phyloP scores from a whole-genome alignment of 768 basidiomycete species.

The Roridomyces roridus region DNA sequence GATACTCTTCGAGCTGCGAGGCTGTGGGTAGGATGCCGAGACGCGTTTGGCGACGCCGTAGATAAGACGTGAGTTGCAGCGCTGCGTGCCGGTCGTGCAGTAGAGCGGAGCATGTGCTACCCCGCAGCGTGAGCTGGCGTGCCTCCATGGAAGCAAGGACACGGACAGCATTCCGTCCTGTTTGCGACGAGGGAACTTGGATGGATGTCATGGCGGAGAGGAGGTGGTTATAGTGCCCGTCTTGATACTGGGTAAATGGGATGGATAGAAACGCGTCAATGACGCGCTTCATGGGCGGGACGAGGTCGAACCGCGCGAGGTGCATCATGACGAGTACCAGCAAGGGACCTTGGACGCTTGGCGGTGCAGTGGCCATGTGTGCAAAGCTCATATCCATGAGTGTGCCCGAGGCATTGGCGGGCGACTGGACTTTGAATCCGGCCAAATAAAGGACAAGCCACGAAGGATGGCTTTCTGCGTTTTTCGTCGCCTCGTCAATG shows the following conservation, averaged over 20 bases:
- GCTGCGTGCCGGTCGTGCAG: constrained; percentile 59
- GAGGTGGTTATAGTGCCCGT: constrained; percentile 56
- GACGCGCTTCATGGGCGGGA: constrained; percentile 51
- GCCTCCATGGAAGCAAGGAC: constrained; percentile 55
- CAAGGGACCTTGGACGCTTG: constrained; percentile 47
- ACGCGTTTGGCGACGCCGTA: constrained; percentile 49
- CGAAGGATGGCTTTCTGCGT: constrained; percentile 41
- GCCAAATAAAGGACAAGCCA: constrained; percentile 65
- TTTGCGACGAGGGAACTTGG: constrained; percentile 45
- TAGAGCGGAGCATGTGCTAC: constrained; percentile 49
- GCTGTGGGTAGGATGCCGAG: constrained; percentile 46
- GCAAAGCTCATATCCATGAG: constrained; percentile 50
- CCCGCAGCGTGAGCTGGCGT: constrained; percentile 45
- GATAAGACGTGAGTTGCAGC: constrained; percentile 52
- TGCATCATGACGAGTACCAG: constrained; percentile 54
- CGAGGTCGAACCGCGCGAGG: constrained; percentile 56
- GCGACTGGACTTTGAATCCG: constrained; percentile 50
- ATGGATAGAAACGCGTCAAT: constrained; percentile 48
- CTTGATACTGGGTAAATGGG: constrained; percentile 31
- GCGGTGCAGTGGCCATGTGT: constrained; percentile 41
- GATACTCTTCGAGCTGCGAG: constrained; percentile 53
- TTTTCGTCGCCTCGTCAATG: constrained; percentile 30
- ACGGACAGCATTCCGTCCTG: constrained; percentile 44
- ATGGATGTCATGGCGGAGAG: constrained; percentile 54
- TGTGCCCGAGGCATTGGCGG: constrained; percentile 49